Conservation (phyloP, 805 yeast genomes). For the Schwanniomyces sp. region DNA sequence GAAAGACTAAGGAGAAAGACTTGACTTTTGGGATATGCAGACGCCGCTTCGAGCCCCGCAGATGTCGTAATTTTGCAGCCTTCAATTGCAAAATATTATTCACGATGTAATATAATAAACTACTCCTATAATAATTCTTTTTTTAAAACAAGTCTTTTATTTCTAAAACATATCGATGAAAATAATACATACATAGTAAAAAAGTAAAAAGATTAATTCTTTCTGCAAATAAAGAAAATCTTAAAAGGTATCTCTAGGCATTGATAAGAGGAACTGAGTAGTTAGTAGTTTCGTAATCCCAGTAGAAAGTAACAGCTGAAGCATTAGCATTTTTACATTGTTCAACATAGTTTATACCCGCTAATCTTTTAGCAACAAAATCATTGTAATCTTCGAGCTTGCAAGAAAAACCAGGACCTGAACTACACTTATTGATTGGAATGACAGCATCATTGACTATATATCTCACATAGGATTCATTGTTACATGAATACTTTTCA, state of each 20-base stretch:
- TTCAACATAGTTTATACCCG: slow-evolving; percentile 20
- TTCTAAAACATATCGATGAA: too few species aligned
- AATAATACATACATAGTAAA: too few species aligned
- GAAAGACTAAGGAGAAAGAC: too few species aligned
- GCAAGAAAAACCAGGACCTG: slow-evolving; percentile 46
- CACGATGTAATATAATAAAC: too few species aligned
- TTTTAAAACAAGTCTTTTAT: too few species aligned
- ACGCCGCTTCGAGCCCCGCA: too few species aligned
- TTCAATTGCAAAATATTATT: too few species aligned
- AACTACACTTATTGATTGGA: slow-evolving; percentile 32
- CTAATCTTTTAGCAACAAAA: slow-evolving; percentile 27
- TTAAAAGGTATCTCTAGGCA: background rate
- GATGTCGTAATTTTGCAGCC: too few species aligned
- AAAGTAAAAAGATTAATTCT: too few species aligned
- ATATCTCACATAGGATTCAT: slow-evolving; percentile 34
- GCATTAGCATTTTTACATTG: slow-evolving; percentile 24
- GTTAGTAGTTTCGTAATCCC: slow-evolving; percentile 30
- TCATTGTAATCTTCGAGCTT: slow-evolving; percentile 33
- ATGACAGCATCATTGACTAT: slow-evolving; percentile 40
- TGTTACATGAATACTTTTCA: slow-evolving; percentile 34
- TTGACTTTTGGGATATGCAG: too few species aligned
- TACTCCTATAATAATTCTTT: too few species aligned
- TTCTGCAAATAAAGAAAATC: background rate
- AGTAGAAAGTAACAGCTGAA: slow-evolving; percentile 38
- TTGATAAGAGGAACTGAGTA: slow-evolving; percentile 8